Evolutionary conservation across 495 filamentous ascomycete genomes (phyloP).

Genomic region (Penicillium taxi): DNA sequence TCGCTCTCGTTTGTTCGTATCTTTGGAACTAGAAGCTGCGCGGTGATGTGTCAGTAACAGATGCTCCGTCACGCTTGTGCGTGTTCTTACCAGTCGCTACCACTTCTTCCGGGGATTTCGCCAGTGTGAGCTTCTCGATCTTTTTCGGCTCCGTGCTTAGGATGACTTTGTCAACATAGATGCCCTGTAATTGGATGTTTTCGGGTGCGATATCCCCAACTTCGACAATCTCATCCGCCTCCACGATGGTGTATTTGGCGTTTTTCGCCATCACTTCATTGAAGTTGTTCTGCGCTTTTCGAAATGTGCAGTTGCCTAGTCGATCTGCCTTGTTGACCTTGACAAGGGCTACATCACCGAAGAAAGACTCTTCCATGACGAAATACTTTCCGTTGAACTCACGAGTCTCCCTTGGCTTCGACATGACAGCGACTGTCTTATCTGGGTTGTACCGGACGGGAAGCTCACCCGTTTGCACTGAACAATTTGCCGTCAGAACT

Average conservation of each 20-base stretch:
- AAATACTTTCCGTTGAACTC: slow-evolving; percentile 78
- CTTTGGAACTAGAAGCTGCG: too few species aligned
- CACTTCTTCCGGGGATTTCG: slow-evolving; percentile 51
- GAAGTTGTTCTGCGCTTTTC: slow-evolving; percentile 79
- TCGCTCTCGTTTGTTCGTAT: slow-evolving; percentile 65
- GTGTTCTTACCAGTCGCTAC: slow-evolving; percentile 53
- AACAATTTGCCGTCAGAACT: not conserved
- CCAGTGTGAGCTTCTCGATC: slow-evolving; percentile 75
- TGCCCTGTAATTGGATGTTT: slow-evolving; percentile 72
- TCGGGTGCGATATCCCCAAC: slow-evolving; percentile 69
- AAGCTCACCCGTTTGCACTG: slow-evolving; percentile 76
- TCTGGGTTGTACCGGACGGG: slow-evolving; percentile 71
- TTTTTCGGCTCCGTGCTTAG: slow-evolving; percentile 63
- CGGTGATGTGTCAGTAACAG: too few species aligned
- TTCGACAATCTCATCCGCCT: slow-evolving; percentile 82
- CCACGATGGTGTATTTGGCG: slow-evolving; percentile 79
- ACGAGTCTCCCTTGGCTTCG: slow-evolving; percentile 72
- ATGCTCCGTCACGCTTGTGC: too few species aligned
- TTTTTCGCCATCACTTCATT: slow-evolving; percentile 85
- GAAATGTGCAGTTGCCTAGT: slow-evolving; percentile 86
- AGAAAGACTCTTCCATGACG: slow-evolving; percentile 74
- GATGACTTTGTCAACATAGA: slow-evolving; percentile 82
- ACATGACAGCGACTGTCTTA: slow-evolving; percentile 62
- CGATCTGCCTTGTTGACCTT: slow-evolving; percentile 82
- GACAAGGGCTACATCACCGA: slow-evolving; percentile 80